Percentiles rank a stretch among this genome's conserved stretches.
Conservation (phyloP, 768 basidiomycete species). For the Pleurotus cornucopiae region DNA sequence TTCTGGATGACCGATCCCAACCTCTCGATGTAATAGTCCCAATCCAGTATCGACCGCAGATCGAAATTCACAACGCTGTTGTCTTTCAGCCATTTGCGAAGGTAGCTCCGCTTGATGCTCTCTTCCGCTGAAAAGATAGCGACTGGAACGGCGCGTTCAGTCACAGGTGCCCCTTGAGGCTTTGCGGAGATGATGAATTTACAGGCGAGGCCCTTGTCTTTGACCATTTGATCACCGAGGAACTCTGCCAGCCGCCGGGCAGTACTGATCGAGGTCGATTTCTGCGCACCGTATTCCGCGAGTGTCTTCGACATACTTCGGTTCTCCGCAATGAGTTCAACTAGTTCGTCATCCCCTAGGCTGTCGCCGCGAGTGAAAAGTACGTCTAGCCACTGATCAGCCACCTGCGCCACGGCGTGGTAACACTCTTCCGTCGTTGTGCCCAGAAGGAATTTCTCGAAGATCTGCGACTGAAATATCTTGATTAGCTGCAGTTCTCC, state of each 20-base stretch:
- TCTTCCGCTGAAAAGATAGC: constrained; percentile 98
- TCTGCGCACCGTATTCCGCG: constrained; percentile 93
- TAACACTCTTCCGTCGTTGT: constrained; percentile 95
- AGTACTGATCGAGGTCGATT: constrained; percentile 97
- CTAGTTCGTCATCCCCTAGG: constrained; percentile 85
- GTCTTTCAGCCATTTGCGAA: constrained; percentile 97
- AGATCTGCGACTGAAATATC: constrained; percentile 97
- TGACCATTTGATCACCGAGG: constrained; percentile 97
- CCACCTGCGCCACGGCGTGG: constrained; percentile 86
- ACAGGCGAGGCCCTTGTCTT: constrained; percentile 98
- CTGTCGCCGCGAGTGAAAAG: constrained; percentile 84
- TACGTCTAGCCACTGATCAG: constrained; percentile 96
- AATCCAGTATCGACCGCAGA: constrained; percentile 90
- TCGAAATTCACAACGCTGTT: constrained; percentile 85
- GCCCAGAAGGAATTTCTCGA: constrained; percentile 95
- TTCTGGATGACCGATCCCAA: constrained; percentile 98
- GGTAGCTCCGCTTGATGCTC: constrained; percentile 80
- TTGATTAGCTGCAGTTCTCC: constrained; percentile 99
- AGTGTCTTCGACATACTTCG: constrained; percentile 96
- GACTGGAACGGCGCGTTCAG: constrained; percentile 93
- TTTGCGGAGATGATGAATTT: constrained; percentile 98
- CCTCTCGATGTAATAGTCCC: constrained; percentile 98
- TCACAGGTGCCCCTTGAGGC: constrained; percentile 90
- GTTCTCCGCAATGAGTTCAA: constrained; percentile 98
- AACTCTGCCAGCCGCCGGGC: constrained; percentile 95